Base-by-base conservation (phyloP, 768 basidiomycete genomes). In the Auricularia auricula-judae region DNA sequence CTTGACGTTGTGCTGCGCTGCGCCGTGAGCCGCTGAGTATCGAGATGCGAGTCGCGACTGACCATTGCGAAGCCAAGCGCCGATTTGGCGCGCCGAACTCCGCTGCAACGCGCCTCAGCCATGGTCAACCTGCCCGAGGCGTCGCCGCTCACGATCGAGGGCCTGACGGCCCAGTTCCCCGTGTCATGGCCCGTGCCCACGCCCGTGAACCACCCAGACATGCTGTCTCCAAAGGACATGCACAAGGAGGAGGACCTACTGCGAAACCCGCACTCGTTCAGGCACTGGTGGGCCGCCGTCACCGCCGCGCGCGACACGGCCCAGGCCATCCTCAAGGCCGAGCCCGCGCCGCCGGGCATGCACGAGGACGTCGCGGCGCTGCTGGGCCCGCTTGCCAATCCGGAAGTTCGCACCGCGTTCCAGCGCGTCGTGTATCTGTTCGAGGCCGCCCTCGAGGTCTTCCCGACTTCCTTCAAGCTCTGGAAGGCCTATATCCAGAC, bases 191-290 rank as follows among this genome's bases (percentile, higher is more conserved):
- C 96, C 18, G 76, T 88, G 62, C 96, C 96, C 14, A 88, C 83
- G 2, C 93, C 93, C 4, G 77, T 81, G 54, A 89, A 88, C 0
- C 85, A 94, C 70, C 82, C 90, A 7, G 79, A 86, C 66, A 81
- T 98, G 65, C 80, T 98, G 68, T 78, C 85, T 5, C 75, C 84
- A 47, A 81, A 84, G 62, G 93, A 98, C 74, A 73, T 97, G 36
- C 82, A 88, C 68, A 86, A 93, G 59, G 96, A 97, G 77, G 96
- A 98, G 75, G 95, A 98, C 76, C 83, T 98, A 5, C 78, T 93
- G 43, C 84, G 92, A 66, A 98, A 98, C 74, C 91, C 93, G 10
- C 82, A 83, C 42, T 96, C 93, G 39, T 93, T 96, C 74, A 84
- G 91, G 44, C 86, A 91, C 71, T 98, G 97, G 97, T 91, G 93